Evolutionary conservation across 176 grass and related monocot genomes (phyloP).

Genomic region (Aegilops speltoides): DNA sequence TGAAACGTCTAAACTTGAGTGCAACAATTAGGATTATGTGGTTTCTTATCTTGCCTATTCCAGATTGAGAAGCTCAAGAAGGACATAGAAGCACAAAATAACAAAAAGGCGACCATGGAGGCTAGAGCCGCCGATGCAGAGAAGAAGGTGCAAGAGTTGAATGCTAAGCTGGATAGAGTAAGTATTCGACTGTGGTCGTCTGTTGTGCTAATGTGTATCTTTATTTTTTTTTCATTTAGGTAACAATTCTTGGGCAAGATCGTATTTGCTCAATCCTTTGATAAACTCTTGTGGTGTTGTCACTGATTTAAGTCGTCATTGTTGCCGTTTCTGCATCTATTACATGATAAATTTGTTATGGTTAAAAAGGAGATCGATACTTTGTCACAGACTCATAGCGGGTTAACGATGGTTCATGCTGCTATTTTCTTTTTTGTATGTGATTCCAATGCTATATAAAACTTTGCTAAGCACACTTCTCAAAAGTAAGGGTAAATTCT

Average conservation of each 20-base stretch:
- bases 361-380: neutral
- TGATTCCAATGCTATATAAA: constrained; percentile 4
- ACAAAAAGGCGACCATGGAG: constrained; percentile 50
- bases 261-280: neutral
- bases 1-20: constrained; percentile 11
- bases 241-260: neutral
- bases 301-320: neutral
- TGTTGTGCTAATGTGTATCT: constrained; percentile 2
- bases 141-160: constrained; percentile 66
- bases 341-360: constrained; percentile 24
- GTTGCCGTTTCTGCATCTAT: neutral
- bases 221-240: constrained; percentile 7
- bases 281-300: neutral
- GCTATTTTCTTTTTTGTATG: neutral
- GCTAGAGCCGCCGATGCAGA: constrained; percentile 48
- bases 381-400: neutral
- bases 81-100: constrained; percentile 49
- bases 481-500: neutral
- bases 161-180: constrained; percentile 64
- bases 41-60: constrained; percentile 12
- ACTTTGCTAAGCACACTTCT: neutral
- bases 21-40: neutral
- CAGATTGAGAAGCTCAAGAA: constrained; percentile 69
- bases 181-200: constrained; percentile 23
- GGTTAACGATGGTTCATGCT: neutral